A percentile compares a stretch with the other conserved stretches of the same genome.
phyloP scores from a whole-genome alignment of 1,284 basidiomycete species.

The Thecaphora thlaspeos region DNA sequence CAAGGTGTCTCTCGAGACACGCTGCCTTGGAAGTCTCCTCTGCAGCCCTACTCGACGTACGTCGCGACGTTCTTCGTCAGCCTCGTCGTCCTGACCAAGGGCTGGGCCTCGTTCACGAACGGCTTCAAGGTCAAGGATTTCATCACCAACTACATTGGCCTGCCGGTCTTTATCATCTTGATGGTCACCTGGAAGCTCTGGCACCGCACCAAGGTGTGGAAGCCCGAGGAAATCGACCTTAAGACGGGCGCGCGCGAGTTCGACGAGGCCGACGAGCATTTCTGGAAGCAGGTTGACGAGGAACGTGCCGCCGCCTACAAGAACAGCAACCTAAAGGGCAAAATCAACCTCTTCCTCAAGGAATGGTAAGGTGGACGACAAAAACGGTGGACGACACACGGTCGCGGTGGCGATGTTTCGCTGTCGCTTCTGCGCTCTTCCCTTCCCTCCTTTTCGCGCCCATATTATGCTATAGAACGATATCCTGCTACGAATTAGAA shows the following conservation, averaged over 20 bases:
- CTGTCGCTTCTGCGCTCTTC: too few relatives aligned
- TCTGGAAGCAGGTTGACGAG: constrained; percentile 38
- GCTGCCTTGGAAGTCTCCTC: constrained; percentile 63
- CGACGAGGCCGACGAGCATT: constrained; percentile 25
- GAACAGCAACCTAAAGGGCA: constrained; percentile 14
- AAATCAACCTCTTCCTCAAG: constrained; percentile 29
- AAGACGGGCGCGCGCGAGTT: constrained; percentile 36
- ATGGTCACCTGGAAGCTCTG: constrained; percentile 47
- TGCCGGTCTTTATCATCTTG: constrained; percentile 42
- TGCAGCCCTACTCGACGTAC: constrained; percentile 62
- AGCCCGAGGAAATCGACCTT: constrained; percentile 43
- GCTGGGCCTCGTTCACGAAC: constrained; percentile 64
- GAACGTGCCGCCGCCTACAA: constrained; percentile 4
- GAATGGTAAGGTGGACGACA: constrained; percentile 37
- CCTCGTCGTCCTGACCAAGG: constrained; percentile 70
- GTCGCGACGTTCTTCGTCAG: constrained; percentile 63
- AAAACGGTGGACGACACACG: too few relatives aligned
- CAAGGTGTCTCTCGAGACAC: constrained; percentile 70
- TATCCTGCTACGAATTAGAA: too few relatives aligned
- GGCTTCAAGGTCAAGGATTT: constrained; percentile 70
- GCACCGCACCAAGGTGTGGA: constrained; percentile 30
- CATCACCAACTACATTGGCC: constrained; percentile 61
- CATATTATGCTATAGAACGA: too few relatives aligned
- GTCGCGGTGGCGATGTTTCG: too few relatives aligned
- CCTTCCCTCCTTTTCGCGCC: too few relatives aligned